A percentile compares a stretch with the other conserved stretches of the same genome.
Evolutionary conservation across 768 basidiomycete species (phyloP).

Genomic region (Pleurotus tuoliensis): DNA sequence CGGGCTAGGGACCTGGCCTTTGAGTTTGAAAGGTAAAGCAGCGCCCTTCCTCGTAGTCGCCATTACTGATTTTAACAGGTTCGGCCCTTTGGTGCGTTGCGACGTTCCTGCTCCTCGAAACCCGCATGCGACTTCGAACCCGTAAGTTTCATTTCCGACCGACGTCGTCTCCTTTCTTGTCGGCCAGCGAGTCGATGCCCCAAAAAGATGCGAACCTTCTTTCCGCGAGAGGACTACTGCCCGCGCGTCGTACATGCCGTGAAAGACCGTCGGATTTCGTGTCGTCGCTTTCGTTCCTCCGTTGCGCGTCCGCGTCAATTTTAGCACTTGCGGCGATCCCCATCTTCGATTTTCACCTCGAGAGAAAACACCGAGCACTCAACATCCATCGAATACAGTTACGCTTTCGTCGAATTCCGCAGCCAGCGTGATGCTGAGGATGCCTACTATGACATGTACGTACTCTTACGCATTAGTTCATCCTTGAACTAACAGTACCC

Average conservation of each 20-base stretch:
- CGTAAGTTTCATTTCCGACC: conserved; percentile 57
- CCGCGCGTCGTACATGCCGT: background rate
- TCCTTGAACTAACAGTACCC: background rate
- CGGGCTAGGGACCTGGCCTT: conserved; percentile 80
- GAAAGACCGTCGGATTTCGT: conserved; percentile 14
- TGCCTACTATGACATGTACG: conserved; percentile 81
- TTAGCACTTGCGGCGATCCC: conserved; percentile 21
- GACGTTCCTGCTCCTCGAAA: conserved; percentile 88
- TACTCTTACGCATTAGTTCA: conserved; percentile 4
- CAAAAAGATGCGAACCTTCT: conserved; percentile 12
- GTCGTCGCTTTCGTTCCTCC: conserved; percentile 21
- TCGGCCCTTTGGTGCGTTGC: conserved; percentile 80
- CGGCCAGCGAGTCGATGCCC: conserved; percentile 20
- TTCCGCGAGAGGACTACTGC: conserved; percentile 13
- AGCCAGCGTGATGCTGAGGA: conserved; percentile 76
- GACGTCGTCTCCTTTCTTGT: conserved; percentile 15
- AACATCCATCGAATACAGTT: conserved; percentile 55
- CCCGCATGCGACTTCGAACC: conserved; percentile 67
- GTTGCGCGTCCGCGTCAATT: conserved; percentile 10
- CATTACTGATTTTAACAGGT: conserved; percentile 38
- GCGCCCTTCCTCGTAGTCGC: background rate
- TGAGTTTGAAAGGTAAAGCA: conserved; percentile 76
- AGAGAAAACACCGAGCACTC: conserved; percentile 48
- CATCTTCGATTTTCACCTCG: conserved; percentile 27
- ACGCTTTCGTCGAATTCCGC: conserved; percentile 85